phyloP scores from a whole-genome alignment of 805 yeast genomes.

The Lachancea sp. region DNA sequence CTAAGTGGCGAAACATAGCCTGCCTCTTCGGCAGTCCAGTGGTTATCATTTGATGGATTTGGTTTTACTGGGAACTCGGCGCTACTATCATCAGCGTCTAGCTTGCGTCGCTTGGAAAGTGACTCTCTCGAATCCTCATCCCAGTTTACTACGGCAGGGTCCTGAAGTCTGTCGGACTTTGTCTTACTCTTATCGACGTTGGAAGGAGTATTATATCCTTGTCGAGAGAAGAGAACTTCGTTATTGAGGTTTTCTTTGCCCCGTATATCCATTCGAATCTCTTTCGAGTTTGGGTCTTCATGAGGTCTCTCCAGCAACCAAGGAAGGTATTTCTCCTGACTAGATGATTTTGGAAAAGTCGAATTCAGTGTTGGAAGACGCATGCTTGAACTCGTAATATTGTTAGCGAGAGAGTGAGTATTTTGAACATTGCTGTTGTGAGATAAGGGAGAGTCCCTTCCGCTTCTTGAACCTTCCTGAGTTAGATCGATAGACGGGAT shows the following conservation, averaged over 20 bases:
- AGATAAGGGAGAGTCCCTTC: background rate
- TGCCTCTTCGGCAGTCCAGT: background rate
- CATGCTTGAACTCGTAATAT: background rate
- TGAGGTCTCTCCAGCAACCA: background rate
- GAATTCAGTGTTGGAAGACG: background rate
- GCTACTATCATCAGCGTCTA: background rate
- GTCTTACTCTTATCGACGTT: no score
- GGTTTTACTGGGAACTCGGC: background rate
- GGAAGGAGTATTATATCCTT: no score
- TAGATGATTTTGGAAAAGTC: background rate
- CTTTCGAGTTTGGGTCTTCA: background rate
- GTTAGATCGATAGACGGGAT: constrained; percentile 22
- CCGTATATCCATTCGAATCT: no score
- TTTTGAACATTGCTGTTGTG: background rate
- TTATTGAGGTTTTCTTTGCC: no score
- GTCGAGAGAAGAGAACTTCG: no score
- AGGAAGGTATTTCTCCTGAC: background rate
- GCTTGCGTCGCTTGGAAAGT: background rate
- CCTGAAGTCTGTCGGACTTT: background rate
- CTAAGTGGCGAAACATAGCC: constrained; percentile 1
- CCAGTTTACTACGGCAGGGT: background rate
- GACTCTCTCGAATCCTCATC: background rate
- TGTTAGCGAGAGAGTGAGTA: background rate
- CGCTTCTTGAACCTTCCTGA: constrained; percentile 11
- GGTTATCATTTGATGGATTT: background rate